Conservation (phyloP, 2,329 filamentous ascomycete genomes). For the Arthrinium phaeospermum region DNA sequence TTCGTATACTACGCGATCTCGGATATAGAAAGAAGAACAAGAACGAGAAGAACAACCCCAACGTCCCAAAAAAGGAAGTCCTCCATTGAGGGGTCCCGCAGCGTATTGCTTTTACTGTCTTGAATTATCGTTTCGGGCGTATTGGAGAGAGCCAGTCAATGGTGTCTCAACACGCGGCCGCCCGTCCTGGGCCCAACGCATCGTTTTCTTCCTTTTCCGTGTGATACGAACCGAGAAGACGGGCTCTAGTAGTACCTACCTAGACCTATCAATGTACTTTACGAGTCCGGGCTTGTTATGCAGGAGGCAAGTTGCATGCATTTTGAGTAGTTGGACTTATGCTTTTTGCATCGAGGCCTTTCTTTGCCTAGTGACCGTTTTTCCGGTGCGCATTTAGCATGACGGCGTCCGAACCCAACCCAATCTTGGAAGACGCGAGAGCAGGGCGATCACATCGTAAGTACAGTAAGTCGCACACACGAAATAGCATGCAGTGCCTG, state of each 20-base stretch:
- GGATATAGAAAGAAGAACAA: background rate
- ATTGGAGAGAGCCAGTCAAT: background rate
- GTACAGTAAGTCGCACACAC: background rate
- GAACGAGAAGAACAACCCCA: background rate
- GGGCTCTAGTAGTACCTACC: background rate
- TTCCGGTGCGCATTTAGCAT: background rate
- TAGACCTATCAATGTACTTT: background rate
- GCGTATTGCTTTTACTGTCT: background rate
- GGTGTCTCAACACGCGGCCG: constrained; percentile 15
- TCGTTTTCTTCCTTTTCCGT: background rate
- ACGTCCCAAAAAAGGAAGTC: background rate
- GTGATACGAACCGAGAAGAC: constrained; percentile 6
- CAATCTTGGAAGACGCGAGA: too few relatives aligned
- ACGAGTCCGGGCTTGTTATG: background rate
- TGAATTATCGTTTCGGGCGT: constrained; percentile 13
- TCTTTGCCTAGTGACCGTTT: background rate
- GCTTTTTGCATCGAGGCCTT: background rate
- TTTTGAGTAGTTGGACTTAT: background rate
- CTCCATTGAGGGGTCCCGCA: background rate
- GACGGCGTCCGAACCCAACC: background rate
- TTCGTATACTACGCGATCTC: background rate
- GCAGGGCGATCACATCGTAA: background rate
- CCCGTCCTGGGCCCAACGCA: constrained; percentile 9
- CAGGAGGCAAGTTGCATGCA: background rate
- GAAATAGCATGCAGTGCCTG: background rate